These are phyloP conservation scores for Paramecium primaurelia DNA, from an alignment of 73 alveolate species.

Conservation along the genomic window DNA sequence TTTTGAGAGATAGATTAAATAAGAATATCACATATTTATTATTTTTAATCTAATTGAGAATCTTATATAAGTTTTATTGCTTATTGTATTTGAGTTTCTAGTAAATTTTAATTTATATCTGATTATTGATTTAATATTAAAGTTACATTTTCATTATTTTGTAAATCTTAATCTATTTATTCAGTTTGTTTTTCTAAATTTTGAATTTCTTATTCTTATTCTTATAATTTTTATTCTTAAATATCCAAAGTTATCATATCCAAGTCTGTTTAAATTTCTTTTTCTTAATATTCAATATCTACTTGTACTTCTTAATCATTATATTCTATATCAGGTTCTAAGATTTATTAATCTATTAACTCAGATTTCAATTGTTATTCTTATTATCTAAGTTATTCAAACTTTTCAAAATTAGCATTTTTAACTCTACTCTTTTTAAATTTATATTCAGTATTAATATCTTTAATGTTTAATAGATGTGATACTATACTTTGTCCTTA, in stretches of 20 bases:
- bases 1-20: neutral
- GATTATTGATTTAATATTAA: neutral
- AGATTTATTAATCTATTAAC: neutral
- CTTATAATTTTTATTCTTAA: neutral
- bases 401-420: neutral
- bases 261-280: neutral
- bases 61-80: neutral
- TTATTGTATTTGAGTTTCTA: neutral
- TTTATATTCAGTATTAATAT: neutral
- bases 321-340: neutral
- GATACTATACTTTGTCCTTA: slow-evolving; percentile 23
- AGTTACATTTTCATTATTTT: neutral
- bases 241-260: neutral
- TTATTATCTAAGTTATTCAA: neutral
- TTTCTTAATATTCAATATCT: neutral
- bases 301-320: neutral
- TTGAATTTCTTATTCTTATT: neutral
- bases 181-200: neutral
- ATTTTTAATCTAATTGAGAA: neutral
- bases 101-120: neutral
- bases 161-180: neutral
- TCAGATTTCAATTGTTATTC: neutral
- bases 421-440: neutral
- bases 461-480: neutral
- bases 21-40: neutral